These are phyloP conservation scores for Cymbopogon flexuosus DNA, from an alignment of 202 grass and related monocot genomes.

Conservation along the genomic window DNA sequence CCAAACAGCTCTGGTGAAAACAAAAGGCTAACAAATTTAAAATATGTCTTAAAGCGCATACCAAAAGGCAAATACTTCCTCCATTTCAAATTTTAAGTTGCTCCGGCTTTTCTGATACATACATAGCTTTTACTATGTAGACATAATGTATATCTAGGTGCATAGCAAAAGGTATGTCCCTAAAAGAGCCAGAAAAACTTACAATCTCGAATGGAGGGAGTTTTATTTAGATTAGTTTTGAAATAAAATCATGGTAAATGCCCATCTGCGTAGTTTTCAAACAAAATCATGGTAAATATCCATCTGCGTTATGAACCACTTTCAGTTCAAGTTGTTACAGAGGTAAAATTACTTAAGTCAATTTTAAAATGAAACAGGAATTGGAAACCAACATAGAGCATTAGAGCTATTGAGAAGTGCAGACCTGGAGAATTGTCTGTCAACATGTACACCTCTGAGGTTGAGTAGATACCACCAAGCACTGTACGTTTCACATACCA, in stretches of 20 bases:
- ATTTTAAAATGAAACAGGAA: neutral
- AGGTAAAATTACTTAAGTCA: neutral
- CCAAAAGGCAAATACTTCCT: neutral
- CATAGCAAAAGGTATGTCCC: too few relatives aligned
- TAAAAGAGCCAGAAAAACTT: too few relatives aligned
- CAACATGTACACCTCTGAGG: constrained; percentile 91
- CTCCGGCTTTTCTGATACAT: too few relatives aligned
- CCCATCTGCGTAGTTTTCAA: neutral
- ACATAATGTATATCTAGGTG: too few relatives aligned
- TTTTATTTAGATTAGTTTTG: neutral
- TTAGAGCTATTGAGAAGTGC: neutral
- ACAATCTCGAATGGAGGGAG: too few relatives aligned
- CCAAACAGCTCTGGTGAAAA: neutral
- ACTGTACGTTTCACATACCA: constrained; percentile 95
- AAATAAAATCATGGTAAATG: too few relatives aligned
- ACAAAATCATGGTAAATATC: neutral
- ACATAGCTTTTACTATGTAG: too few relatives aligned
- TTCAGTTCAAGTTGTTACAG: neutral
- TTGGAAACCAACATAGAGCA: neutral
- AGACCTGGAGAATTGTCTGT: constrained; percentile 90
- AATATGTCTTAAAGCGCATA: neutral
- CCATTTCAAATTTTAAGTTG: too few relatives aligned
- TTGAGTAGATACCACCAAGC: constrained; percentile 92
- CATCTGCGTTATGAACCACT: neutral
- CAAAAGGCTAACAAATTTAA: neutral